Conservation (phyloP, 2,329 filamentous ascomycete species). For the Aureobasidium namibiae region DNA sequence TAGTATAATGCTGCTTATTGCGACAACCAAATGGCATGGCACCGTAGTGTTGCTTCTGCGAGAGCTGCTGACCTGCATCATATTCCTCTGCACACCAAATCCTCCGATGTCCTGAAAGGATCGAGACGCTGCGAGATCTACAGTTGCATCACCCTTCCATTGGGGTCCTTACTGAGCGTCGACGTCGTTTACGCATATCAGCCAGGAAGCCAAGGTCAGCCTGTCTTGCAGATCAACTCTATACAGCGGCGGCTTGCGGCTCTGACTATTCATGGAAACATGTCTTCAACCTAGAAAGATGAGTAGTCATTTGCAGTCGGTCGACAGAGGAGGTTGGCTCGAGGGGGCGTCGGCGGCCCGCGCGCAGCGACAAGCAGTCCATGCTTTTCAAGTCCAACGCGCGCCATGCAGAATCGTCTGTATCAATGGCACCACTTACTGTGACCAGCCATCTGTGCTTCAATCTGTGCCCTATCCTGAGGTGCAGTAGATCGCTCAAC, state of each 20-base stretch:
- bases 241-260: background rate
- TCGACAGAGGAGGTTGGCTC: background rate
- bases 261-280: constrained; percentile 1
- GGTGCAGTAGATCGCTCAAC: background rate
- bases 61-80: background rate
- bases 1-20: background rate
- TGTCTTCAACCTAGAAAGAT: background rate
- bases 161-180: background rate
- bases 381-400: constrained; percentile 6
- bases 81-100: background rate
- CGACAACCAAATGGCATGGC: background rate
- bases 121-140: constrained; percentile 8
- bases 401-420: constrained; percentile 7
- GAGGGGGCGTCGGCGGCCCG: background rate
- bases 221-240: background rate
- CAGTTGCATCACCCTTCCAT: background rate
- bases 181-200: background rate
- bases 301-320: background rate
- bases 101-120: background rate
- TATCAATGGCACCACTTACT: background rate
- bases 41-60: background rate
- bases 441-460: background rate
- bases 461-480: background rate
- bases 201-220: background rate
- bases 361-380: constrained; percentile 1